These are phyloP conservation scores for Mycena venus DNA, from an alignment of 768 basidiomycete species.

Conservation along the genomic window DNA sequence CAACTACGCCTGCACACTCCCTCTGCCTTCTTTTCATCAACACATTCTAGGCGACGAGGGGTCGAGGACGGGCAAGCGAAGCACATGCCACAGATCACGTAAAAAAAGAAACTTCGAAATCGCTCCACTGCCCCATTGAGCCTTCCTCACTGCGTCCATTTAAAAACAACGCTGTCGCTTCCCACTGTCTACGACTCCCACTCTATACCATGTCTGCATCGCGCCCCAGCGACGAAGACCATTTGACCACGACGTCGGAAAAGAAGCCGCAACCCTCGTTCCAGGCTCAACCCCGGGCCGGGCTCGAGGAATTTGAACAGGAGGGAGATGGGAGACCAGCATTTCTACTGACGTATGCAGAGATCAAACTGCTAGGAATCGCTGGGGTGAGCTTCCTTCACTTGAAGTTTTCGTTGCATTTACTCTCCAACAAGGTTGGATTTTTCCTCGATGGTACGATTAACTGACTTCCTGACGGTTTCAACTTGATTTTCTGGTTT, in stretches of 20 bases:
- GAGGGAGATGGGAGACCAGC: conserved; percentile 38
- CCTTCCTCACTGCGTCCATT: no score
- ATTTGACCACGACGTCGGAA: background rate
- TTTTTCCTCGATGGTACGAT: conserved; percentile 78
- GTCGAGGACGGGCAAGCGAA: no score
- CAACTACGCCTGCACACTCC: no score
- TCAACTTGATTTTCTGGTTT: background rate
- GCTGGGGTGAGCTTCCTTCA: conserved; percentile 63
- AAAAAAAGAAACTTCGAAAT: no score
- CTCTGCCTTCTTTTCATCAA: no score
- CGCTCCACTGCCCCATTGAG: no score
- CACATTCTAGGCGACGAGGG: no score
- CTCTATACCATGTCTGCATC: background rate
- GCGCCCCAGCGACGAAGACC: background rate
- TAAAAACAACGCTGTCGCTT: background rate
- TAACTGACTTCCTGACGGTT: background rate
- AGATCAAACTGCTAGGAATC: conserved; percentile 73
- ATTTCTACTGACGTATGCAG: conserved; percentile 52
- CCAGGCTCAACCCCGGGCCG: no score
- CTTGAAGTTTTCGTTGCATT: background rate
- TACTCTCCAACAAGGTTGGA: conserved; percentile 64
- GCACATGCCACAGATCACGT: no score
- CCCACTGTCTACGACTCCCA: background rate
- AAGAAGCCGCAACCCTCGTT: background rate
- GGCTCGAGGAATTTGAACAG: conserved; percentile 11